Evolutionary conservation across 306 rosid genomes (phyloP), one percentile per base, ranked within the genome.

Genomic region (Medicago lupulina): DNA sequence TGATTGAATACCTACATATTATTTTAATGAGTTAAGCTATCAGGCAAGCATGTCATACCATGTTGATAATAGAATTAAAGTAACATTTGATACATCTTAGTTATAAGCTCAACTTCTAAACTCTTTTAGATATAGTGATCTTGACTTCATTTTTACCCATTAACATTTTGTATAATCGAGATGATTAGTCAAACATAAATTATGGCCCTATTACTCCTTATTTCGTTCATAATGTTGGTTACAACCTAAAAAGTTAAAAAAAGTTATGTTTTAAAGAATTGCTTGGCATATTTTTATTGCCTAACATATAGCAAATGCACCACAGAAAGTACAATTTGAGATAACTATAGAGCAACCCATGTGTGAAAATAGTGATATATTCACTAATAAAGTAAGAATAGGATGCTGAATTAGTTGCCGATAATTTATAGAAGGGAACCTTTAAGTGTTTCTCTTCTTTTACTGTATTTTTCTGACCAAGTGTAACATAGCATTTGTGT

Each of bases 251-350:
- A 80, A 57, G n/a, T 28, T 2, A 28, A n/a, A 12, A 23, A 7
- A 12, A 38, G 15, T 46, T 19, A 12, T 34, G 18, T 49, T 12
- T 15, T 12, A 68, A 57, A 13, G 28, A 34, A 77, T 57, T 63
- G 53, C 5, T 67, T 59, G 40, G 80, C 59, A 46, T 61, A 31
- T 61, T 39, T 61, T 19, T 72, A 70, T 50, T 79, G 82, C 91
- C 91, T 80, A 85, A 78, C 87, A 76, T 60, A 70, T 18, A 70
- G 66, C 67, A 74, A 83, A 69, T 77, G 76, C 77, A 60, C 74
- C 69, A 44, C 67, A 69, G 54, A 76, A 75, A 73, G 53, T 53
- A 53, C 43, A 77, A 73, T 41, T 55, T 59, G 64, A 28, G 53
- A 80, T 66, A 31, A 58, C 58, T 65, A 47, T 11, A 60, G 6